A percentile compares a stretch with the other conserved stretches of the same genome.
Conservation (phyloP, 176 grass and related monocot genomes). For the Alopecurus myosuroides region DNA sequence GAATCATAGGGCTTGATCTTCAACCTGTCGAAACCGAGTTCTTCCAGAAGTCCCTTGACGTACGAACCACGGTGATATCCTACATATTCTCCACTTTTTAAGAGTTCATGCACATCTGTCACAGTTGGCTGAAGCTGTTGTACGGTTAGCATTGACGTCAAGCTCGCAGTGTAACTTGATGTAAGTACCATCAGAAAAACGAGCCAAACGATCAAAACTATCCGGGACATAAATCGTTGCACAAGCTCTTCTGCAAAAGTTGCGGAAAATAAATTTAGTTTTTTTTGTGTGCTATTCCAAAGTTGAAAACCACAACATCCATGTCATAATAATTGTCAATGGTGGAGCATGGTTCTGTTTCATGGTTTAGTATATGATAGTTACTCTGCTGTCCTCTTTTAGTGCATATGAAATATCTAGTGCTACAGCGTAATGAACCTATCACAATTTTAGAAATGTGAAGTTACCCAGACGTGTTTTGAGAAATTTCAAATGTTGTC, state of each 20-base stretch:
- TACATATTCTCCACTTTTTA: conserved; percentile 36
- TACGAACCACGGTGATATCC: conserved; percentile 28
- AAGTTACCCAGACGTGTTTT: background rate
- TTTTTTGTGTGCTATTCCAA: background rate
- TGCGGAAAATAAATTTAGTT: background rate
- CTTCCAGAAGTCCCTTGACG: conserved; percentile 25
- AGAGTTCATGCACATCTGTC: conserved; percentile 40
- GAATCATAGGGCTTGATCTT: conserved; percentile 35
- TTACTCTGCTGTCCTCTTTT: background rate
- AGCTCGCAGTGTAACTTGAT: conserved; percentile 61
- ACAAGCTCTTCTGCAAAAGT: conserved; percentile 45
- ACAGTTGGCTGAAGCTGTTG: conserved; percentile 50
- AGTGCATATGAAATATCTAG: background rate
- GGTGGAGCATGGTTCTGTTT: background rate
- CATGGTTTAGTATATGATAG: background rate
- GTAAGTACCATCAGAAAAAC: conserved; percentile 44
- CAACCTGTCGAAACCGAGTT: conserved; percentile 33
- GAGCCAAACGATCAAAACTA: conserved; percentile 27
- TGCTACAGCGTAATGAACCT: background rate
- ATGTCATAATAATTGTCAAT: background rate
- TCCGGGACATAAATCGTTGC: conserved; percentile 34
- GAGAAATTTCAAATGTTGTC: background rate
- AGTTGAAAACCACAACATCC: background rate
- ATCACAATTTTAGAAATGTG: background rate
- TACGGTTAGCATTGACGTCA: conserved; percentile 50